Conservation (phyloP, 192 early-diverging fungal genomes). For the Coemansia sp. region DNA sequence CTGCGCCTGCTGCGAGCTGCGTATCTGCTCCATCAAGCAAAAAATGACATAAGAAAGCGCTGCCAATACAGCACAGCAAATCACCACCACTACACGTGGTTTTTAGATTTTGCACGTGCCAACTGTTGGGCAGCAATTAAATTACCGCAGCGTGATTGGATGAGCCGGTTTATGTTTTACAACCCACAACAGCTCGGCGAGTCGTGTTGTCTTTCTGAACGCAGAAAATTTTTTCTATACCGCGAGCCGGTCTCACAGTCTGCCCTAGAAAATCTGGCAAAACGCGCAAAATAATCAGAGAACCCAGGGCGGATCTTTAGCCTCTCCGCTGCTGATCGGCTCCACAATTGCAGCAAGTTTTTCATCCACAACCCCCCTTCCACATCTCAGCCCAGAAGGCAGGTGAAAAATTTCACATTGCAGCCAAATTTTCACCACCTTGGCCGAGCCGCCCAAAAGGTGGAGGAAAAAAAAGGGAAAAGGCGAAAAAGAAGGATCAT, state of each 20-base stretch:
- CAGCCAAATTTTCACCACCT: not conserved
- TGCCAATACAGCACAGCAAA: not conserved
- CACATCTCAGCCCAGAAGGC: no score
- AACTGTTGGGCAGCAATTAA: not conserved
- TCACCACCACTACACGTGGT: not conserved
- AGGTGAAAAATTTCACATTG: slow-evolving; percentile 4
- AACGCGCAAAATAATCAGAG: no score
- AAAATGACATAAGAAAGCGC: no score
- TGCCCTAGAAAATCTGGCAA: no score
- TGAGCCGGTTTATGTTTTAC: not conserved
- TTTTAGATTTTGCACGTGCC: not conserved
- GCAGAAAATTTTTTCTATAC: not conserved
- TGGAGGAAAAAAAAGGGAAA: no score
- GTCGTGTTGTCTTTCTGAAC: not conserved
- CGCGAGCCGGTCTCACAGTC: not conserved
- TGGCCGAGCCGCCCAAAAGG: not conserved
- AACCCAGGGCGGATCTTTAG: no score
- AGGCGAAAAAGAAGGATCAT: not conserved
- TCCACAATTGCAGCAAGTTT: not conserved
- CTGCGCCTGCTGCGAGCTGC: no score
- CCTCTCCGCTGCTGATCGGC: not conserved
- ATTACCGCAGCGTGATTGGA: not conserved
- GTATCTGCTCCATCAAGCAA: no score
- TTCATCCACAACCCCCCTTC: not conserved
- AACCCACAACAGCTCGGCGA: not conserved